These are phyloP conservation scores for Elsinoe fawcettii DNA, from an alignment of 2,329 filamentous ascomycete species.

Conservation along the genomic window DNA sequence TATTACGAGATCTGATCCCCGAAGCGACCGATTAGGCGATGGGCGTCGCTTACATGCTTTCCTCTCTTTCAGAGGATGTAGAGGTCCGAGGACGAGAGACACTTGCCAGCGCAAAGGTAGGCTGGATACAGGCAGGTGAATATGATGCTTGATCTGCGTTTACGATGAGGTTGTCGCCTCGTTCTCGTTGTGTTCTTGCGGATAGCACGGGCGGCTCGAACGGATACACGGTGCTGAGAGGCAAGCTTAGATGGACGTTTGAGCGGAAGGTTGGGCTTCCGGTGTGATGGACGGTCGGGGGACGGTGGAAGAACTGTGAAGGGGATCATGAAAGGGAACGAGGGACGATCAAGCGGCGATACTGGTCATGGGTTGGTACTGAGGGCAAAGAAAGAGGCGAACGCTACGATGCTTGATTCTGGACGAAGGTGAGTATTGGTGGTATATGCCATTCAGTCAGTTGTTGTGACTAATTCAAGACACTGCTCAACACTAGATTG, in stretches of 20 bases:
- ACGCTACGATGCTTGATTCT: neutral
- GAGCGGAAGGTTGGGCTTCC: neutral
- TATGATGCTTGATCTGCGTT: neutral
- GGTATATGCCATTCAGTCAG: too few species aligned
- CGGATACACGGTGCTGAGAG: neutral
- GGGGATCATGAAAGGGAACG: neutral
- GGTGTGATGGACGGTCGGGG: neutral
- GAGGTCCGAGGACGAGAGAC: neutral
- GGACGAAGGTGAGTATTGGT: too few species aligned
- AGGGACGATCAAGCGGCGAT: neutral
- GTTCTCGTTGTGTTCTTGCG: neutral
- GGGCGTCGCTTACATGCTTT: neutral
- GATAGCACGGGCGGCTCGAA: neutral
- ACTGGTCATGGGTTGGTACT: neutral
- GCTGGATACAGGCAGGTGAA: neutral
- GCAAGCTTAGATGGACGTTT: neutral
- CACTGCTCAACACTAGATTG: neutral
- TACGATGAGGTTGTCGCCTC: neutral
- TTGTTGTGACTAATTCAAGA: too few species aligned
- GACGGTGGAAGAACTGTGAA: neutral
- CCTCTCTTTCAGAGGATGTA: neutral
- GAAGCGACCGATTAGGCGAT: too few species aligned
- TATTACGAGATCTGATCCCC: too few species aligned
- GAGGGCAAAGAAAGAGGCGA: neutral
- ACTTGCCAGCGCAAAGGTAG: neutral